Evolutionary conservation across 2,329 filamentous ascomycete genomes (phyloP), one percentile per base, ranked within the genome.

Genomic region (Calonectria pteridis): DNA sequence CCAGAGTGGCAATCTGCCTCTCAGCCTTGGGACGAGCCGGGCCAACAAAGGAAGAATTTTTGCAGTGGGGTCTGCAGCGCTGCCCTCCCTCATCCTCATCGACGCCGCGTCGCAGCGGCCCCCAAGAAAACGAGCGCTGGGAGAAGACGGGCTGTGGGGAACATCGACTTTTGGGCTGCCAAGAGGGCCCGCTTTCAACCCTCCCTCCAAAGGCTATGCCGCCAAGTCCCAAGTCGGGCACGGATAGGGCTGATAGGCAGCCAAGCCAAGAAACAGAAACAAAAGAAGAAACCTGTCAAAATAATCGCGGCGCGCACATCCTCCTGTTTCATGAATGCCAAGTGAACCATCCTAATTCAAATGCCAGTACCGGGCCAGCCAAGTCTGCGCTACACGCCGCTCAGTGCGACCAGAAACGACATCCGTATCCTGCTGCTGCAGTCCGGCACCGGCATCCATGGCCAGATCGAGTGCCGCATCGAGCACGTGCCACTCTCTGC

Each of bases 401-500:
- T 62, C n/a, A 62, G n/a, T 10, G 55, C 33, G 55, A 37, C 55
- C 11, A 37, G 35, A 18, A 62, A 62, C 55, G 55, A 62, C 13
- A 40, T 62, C 3, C 55, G 55, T 2, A 62, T 62, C 23, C 35
- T 62, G 55, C 55, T 62, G 23, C 55, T 62, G n/a, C 23, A 62
- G 23, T 62, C 55, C 14, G 55, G 55, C 20, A 16, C 55, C 10
- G 26, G 55, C 33, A 62, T 62, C 55, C 31, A 40, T 26, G 55
- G 33, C 23, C 49, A 31, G 16, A 67, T 67, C n/a, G 20, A 40
- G 20, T 67, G 64, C 49, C 49, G 33, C 10, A n/a, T 67, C 64
- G 49, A 67, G 35, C 64, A 67, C 28, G 64, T 67, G 10, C 49
- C 64, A 14, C 64, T 67, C 13, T 10, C 31, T 6, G 64, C 64